Base-by-base conservation (phyloP, 2,329 filamentous ascomycete species). In the Trichoderma simmonsii region DNA sequence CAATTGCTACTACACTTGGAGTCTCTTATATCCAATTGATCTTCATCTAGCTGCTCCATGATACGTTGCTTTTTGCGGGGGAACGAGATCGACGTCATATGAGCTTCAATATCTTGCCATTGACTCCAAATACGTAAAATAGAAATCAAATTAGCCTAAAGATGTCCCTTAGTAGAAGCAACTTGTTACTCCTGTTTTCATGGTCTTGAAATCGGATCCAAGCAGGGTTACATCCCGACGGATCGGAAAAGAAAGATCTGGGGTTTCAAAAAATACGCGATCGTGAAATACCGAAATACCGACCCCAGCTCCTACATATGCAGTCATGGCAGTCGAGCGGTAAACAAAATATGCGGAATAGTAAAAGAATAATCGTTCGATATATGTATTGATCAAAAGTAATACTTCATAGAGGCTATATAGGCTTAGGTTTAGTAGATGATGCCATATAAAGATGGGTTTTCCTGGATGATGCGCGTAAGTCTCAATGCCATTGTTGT, bases 201-300 rank as follows among this genome's bases (percentile, higher is more conserved):
- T 18, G 14, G 36, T 15, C 39, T 26, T 28, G 12, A 6, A 28
- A 21, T n/a, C 8, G 56, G 56, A 26, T 48, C 7, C 6, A 24
- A 18, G 6, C n/a, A 61, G 12, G 56, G 56, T 61, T 61, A 34
- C 34, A 69, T 69, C 34, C 66, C 66, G 66, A 69, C 66, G 66
- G 56, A 43, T 68, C 54, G 65, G 56, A 61, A 18, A 32, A 60
- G 4, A 43, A 28, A 21, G 26, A 36, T 51, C 66, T 68, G 26
- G 30, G 30, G 18, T 51, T 15, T 3, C 32, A 34, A 26, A 32
- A 34, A 54, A 3, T 36, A 65, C 26, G 28, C 15, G 39, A 39
- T 43, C 34, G 32, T 21, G 30, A 30, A 18, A 14, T 32, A 12
- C 34, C 26, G 30, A 30, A 18, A 14, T 32, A 32, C 34, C 26